Base-by-base conservation (phyloP, 1,284 basidiomycete genomes). In the Exobasidium rhododendri region DNA sequence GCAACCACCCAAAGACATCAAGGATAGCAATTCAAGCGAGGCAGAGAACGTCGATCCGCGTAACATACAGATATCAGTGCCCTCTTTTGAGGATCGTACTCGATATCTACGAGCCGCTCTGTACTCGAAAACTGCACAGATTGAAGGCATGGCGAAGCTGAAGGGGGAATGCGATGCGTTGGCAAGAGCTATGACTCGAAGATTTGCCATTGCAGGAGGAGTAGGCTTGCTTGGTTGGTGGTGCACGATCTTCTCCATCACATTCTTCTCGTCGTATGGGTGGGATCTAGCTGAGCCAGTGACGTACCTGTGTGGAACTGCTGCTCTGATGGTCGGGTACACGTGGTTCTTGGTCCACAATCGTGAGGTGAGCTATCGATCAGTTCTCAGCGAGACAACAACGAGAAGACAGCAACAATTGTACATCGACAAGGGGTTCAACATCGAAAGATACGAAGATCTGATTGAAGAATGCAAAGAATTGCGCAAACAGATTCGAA, bases 331-430 rank as follows among this genome's bases (percentile, higher is more conserved):
- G 65, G 69, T 65, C 20, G 72, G 72, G 56, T 75, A 74, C 44
- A 60, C 67, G 29, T 75, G 71, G 57, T 72, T 75, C 66, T 67
- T 75, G 49, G 62, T 70, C 24, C 70, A 74, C 58, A 71, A 74
- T 45, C 66, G 72, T 17, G 73, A 75, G 54, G 72, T 75, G 0
- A 68, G 65, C 30, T 74, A 74, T 30, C 67, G 73, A 24, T 69
- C 72, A 10, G 73, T 75, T 24, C 66, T 75, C 31, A 74, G 67
- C 56, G 73, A 75, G 65, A 71, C 71, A 43, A 74, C 72, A 1
- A 70, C 71, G 20, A 54, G 67, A 32, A 60, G 71, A 13, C 73
- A 75, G 59, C 67, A 70, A 58, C 64, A 59, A 55, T 69, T 74
- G 30, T 75, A 75, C 62, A 63, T 67, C 31, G 62, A 70, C 11